Percentiles rank a stretch among this genome's conserved stretches.
Conservation (phyloP, 1,139 yeast genomes). For the Fermentozyma sake region DNA sequence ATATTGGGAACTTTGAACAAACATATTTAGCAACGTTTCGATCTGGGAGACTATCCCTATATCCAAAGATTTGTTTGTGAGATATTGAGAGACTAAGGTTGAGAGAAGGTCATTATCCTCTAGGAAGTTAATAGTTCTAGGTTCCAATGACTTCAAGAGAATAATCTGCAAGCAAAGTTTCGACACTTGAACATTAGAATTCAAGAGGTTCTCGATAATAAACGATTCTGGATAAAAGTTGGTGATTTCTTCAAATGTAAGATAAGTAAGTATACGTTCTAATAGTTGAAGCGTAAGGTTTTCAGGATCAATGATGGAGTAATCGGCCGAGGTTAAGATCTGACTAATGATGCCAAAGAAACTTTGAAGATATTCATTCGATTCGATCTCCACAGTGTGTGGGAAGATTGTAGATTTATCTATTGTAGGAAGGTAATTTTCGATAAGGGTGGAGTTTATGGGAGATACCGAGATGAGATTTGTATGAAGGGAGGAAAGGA, state of each 20-base stretch:
- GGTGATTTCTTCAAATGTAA: conserved; percentile 16
- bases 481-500: neutral
- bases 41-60: conserved; percentile 15
- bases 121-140: conserved; percentile 15
- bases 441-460: too few relatives aligned
- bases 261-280: conserved; percentile 16
- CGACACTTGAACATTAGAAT: conserved; percentile 6
- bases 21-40: conserved; percentile 12
- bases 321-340: conserved; percentile 6
- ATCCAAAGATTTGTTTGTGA: conserved; percentile 7
- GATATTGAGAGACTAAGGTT: conserved; percentile 8
- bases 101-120: conserved; percentile 7
- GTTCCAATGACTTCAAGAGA: conserved; percentile 13
- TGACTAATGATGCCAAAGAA: too few relatives aligned
- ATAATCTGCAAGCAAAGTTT: conserved; percentile 18
- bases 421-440: too few relatives aligned
- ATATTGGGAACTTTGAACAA: too few relatives aligned
- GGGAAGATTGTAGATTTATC: too few relatives aligned
- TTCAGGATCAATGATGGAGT: conserved; percentile 20
- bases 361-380: too few relatives aligned
- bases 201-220: conserved; percentile 13
- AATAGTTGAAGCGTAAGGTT: conserved; percentile 17
- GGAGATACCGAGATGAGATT: neutral
- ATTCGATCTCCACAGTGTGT: too few relatives aligned
- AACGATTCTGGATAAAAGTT: conserved; percentile 18